Evolutionary conservation across 2,329 filamentous ascomycete species (phyloP), one percentile per base, ranked within the genome.

Genomic region (Phyllosticta citrichinensis): DNA sequence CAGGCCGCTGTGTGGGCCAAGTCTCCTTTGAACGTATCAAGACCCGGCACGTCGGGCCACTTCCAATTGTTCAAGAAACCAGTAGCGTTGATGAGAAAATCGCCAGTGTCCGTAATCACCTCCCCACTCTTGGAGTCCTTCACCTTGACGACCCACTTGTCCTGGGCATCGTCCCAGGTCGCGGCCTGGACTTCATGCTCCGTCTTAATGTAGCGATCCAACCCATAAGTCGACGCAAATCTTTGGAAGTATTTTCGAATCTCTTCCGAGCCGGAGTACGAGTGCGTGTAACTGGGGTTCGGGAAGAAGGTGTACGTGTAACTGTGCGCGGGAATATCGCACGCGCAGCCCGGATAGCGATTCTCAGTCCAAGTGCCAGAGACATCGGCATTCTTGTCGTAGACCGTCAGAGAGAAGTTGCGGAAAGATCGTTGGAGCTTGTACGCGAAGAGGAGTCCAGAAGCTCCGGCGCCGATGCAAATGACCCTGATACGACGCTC

Each of bases 1-100:
- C 82, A 87, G 47, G 76, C 74, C 1, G 83, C 79, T 0, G 80
- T 80, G 66, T 86, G 83, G 52, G 84, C 74, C 3, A 84, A 69
- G 8, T 71, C 67, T 9, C 83, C 83, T 57, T 76, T 69, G 70
- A 83, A 87, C n/a, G 70, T 72, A 1, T 76, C 65, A 0, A 80
- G 63, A 0, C 82, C 83, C 0, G 78, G 75, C 22, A 85, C 77
- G 19, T 77, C 74, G 30, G 55, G 55, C n/a, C 58, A 66, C 40
- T 52, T 53, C 60, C 62, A 64, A 1, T 35, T 54, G 61, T 70
- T 64, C 57, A 70, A 55, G n/a, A 69, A 56, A 1, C 69, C 68
- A 1, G 67, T 62, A 0, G 63, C 67, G 17, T 66, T 66, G 20
- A 70, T 64, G 11, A 70, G 58, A 30, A 70, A 65, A 52, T 70